Conservation (phyloP, 2,329 filamentous ascomycete species). For the Sporothrix brasiliensis region DNA sequence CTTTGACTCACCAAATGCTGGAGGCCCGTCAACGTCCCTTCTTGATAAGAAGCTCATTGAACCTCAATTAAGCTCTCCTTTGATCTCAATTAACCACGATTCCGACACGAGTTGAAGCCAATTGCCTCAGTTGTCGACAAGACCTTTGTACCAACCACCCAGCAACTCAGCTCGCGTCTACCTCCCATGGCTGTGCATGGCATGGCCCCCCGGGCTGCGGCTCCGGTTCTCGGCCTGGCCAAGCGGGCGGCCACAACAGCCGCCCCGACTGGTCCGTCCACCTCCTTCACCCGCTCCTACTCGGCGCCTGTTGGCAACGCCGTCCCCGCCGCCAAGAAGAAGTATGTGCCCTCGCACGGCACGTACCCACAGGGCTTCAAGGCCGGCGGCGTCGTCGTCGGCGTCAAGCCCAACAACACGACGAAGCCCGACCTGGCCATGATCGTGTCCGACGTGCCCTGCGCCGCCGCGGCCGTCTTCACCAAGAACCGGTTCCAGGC, state of each 20-base stretch:
- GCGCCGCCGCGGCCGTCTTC: constrained; percentile 87
- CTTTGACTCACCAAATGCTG: constrained; percentile 27
- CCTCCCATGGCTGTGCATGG: constrained; percentile 19
- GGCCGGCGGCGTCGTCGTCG: constrained; percentile 81
- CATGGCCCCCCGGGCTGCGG: constrained; percentile 24
- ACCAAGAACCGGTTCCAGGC: constrained; percentile 99
- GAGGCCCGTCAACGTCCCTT: constrained; percentile 13
- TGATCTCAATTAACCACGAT: not conserved
- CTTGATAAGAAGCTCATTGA: not conserved
- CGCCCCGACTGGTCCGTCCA: not conserved
- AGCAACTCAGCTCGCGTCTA: not conserved
- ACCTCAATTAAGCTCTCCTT: not conserved
- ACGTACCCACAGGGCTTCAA: constrained; percentile 89
- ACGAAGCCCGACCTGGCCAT: constrained; percentile 89
- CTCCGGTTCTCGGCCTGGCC: constrained; percentile 30
- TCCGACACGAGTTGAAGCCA: not conserved
- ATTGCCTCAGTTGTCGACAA: not conserved
- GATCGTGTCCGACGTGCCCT: constrained; percentile 82
- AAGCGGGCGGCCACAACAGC: constrained; percentile 18
- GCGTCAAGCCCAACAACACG: constrained; percentile 91
- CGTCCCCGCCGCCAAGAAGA: constrained; percentile 79
- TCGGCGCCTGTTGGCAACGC: constrained; percentile 60
- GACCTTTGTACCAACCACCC: too few relatives aligned
- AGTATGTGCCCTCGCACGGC: constrained; percentile 83
- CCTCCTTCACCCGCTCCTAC: constrained; percentile 46